These are phyloP conservation scores for Trapa incisa DNA, from an alignment of 345 rosid species.

Conservation along the genomic window DNA sequence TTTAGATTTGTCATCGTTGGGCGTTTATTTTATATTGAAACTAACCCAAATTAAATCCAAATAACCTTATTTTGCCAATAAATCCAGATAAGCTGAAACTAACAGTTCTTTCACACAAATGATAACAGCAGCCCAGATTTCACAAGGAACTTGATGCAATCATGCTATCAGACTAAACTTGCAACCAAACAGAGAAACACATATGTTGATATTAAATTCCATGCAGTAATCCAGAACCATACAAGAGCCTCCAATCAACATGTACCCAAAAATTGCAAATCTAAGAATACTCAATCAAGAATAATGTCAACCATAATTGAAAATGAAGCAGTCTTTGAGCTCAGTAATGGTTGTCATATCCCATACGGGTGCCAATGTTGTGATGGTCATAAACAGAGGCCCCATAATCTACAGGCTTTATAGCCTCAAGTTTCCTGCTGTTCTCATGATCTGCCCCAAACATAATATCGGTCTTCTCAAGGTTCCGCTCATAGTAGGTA, in stretches of 20 bases:
- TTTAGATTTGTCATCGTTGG: too few species aligned
- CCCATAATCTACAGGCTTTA: constrained; percentile 48
- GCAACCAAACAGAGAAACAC: neutral
- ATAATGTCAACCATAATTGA: neutral
- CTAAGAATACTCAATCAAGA: neutral
- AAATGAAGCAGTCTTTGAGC: neutral
- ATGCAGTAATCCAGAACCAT: neutral
- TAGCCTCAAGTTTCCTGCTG: constrained; percentile 28
- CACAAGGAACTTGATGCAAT: too few species aligned
- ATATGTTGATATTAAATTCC: neutral
- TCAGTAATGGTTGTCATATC: constrained; percentile 35
- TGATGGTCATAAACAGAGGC: constrained; percentile 33
- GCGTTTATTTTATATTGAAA: too few species aligned
- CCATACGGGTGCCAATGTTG: constrained; percentile 30
- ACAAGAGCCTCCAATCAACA: neutral
- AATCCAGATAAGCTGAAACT: too few species aligned
- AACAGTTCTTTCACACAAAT: too few species aligned
- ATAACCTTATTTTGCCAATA: too few species aligned
- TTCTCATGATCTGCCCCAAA: constrained; percentile 86
- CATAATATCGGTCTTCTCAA: constrained; percentile 72
- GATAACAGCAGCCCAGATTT: too few species aligned
- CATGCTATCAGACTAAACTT: too few species aligned
- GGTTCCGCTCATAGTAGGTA: constrained; percentile 64
- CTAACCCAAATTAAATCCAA: too few species aligned
- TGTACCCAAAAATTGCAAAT: neutral